A percentile compares a stretch with the other conserved stretches of the same genome.
Evolutionary conservation across 495 filamentous ascomycete genomes (phyloP).

Genomic region (Aspergillus wentii): DNA sequence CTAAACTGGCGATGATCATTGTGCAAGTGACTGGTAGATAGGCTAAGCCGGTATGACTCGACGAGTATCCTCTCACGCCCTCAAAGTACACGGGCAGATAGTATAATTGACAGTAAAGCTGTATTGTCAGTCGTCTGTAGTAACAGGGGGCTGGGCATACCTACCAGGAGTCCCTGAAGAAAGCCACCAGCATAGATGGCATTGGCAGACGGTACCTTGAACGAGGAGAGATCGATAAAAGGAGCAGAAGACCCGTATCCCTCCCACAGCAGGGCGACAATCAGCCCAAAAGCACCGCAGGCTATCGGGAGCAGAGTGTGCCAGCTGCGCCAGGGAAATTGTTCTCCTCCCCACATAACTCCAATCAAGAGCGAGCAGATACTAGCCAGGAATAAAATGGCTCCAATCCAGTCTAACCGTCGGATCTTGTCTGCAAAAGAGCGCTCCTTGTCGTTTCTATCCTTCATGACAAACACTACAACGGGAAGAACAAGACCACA

Average conservation of each 20-base stretch:
- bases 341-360: conserved; percentile 53
- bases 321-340: conserved; percentile 44
- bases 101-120: conserved; percentile 38
- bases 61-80: conserved; percentile 41
- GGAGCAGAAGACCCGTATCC: conserved; percentile 36
- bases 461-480: conserved; percentile 15
- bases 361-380: conserved; percentile 48
- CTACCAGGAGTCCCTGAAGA: conserved; percentile 41
- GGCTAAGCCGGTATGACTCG: conserved; percentile 44
- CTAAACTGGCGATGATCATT: conserved; percentile 35
- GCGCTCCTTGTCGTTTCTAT: conserved; percentile 12
- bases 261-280: conserved; percentile 33
- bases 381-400: conserved; percentile 40
- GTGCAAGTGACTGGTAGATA: conserved; percentile 50
- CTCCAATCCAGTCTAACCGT: conserved; percentile 37
- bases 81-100: conserved; percentile 57
- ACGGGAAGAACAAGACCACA: conserved; percentile 21
- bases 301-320: conserved; percentile 43
- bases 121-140: conserved; percentile 12
- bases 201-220: conserved; percentile 26
- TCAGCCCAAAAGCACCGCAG: conserved; percentile 27
- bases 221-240: conserved; percentile 42
- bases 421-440: conserved; percentile 11
- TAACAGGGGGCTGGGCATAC: conserved; percentile 2
- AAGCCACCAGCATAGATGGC: conserved; percentile 34